Conservation (phyloP, 106 monocot species). For the Dendrobium huoshanense region DNA sequence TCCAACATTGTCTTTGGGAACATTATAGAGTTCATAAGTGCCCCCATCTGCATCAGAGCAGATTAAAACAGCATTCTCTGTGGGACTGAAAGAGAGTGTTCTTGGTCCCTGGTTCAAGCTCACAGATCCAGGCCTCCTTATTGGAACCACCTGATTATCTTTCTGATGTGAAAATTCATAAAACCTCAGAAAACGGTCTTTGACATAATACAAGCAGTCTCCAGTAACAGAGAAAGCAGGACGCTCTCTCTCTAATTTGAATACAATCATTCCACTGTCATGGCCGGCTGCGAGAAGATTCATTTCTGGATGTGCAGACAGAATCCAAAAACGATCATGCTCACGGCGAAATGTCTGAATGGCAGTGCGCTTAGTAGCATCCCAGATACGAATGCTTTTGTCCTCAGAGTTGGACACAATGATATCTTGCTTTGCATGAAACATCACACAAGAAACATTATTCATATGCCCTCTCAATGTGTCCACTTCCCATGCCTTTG, state of each 20-base stretch:
- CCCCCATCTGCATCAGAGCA: slow-evolving; percentile 54
- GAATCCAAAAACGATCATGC: slow-evolving; percentile 72
- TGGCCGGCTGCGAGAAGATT: slow-evolving; percentile 73
- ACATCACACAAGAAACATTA: slow-evolving; percentile 74
- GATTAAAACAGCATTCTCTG: slow-evolving; percentile 53
- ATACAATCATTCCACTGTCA: slow-evolving; percentile 72
- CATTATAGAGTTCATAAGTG: slow-evolving; percentile 45
- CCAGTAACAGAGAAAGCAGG: slow-evolving; percentile 60
- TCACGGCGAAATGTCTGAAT: slow-evolving; percentile 59
- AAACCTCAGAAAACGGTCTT: slow-evolving; percentile 50
- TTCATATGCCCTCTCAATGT: slow-evolving; percentile 78
- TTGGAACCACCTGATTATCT: slow-evolving; percentile 46
- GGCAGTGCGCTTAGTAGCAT: slow-evolving; percentile 61
- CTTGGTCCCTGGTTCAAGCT: slow-evolving; percentile 64
- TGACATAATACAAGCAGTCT: slow-evolving; percentile 46
- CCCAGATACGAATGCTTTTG: slow-evolving; percentile 72
- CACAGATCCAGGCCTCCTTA: slow-evolving; percentile 46
- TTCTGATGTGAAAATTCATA: slow-evolving; percentile 60
- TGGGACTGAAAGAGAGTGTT: slow-evolving; percentile 54
- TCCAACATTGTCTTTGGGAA: slow-evolving; percentile 33
- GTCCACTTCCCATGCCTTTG: slow-evolving; percentile 80
- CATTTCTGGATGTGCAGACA: slow-evolving; percentile 68
- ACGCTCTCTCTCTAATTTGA: slow-evolving; percentile 60
- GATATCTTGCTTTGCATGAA: slow-evolving; percentile 64
- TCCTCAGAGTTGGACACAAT: slow-evolving; percentile 77